Percentiles rank a stretch among this genome's conserved stretches.
These are phyloP conservation scores for Phytophthora rubi DNA, from an alignment of 352 stramenopile species.

Conservation along the genomic window DNA sequence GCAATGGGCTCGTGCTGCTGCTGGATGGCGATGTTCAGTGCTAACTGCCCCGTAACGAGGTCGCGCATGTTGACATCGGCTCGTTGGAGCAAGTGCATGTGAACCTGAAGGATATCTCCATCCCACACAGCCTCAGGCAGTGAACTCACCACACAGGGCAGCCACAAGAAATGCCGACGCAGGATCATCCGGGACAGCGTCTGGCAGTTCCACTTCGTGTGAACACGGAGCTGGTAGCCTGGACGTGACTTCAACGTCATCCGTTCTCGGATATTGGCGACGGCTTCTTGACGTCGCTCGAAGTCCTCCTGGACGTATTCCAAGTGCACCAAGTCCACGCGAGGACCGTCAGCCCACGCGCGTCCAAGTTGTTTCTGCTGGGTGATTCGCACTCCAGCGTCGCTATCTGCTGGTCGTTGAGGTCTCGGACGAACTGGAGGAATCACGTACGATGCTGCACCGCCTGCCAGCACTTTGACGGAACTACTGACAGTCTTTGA, in stretches of 20 bases:
- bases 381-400: conserved; percentile 38
- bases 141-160: conserved; percentile 64
- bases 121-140: conserved; percentile 78
- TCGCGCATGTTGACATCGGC: conserved; percentile 68
- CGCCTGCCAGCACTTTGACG: conserved; percentile 29
- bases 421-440: conserved; percentile 31
- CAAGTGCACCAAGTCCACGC: conserved; percentile 73
- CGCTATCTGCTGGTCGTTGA: conserved; percentile 34
- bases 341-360: conserved; percentile 68
- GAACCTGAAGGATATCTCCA: conserved; percentile 77
- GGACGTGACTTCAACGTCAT: conserved; percentile 66
- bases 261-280: conserved; percentile 61
- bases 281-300: conserved; percentile 58
- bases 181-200: conserved; percentile 52
- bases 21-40: conserved; percentile 81
- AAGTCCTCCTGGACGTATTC: conserved; percentile 76
- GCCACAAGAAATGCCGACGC: conserved; percentile 69
- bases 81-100: conserved; percentile 57
- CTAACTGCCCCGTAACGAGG: conserved; percentile 52
- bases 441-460: conserved; percentile 35
- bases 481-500: conserved; percentile 24
- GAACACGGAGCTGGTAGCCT: conserved; percentile 67
- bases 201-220: conserved; percentile 59
- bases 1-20: conserved; percentile 78
- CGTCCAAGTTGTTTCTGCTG: conserved; percentile 68